Base-by-base conservation (phyloP, 176 grass and related monocot species). In the Carex myosuroides region DNA sequence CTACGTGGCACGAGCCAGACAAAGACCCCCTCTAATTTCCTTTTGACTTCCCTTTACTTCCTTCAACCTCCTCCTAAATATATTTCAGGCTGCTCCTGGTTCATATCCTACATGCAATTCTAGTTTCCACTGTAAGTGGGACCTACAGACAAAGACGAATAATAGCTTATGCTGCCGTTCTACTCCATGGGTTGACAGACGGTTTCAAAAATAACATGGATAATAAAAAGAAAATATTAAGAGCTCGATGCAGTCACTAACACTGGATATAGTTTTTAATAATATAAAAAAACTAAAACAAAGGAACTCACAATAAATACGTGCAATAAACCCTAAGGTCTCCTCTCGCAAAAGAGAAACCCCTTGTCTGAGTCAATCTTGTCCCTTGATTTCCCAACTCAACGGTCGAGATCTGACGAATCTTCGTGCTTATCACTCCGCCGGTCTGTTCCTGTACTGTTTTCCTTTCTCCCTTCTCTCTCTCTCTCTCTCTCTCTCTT, bases 311-410 rank as follows among this genome's bases (percentile, higher is more conserved):
- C 72, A 81, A 69, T 86, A 86, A 86, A 80, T 68, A 81, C 85
- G 52, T 71, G 85, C 60, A 79, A 94, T 85, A 92, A 94, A 94
- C 93, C 93, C 93, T 94, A 90, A 87, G 48, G 89, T 80, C 86
- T 85, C 87, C 87, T 83, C 64, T 60, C 14, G 84, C 81, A 41
- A 52, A 83, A 58, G 11, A 60, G 86, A 87, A 87, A 76, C 69
- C 48, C 79, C 56, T 35, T 64, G 67, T 16, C 41, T 18, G 65
- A 14, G 60, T 6, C 32, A 48, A 92, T 92, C 84, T 22, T 0
- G 13, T 13, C 85, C 90, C 81, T 85, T 18, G 3, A 24, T 85
- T 52, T 4, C 1, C 3, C 9, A 18, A 94, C 71, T 88, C 12
- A 69, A 94, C 92, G 90, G 90, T 29, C 1, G 0, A 5, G 17